Conservation (phyloP, 495 filamentous ascomycete species). For the Xylaria venustula region DNA sequence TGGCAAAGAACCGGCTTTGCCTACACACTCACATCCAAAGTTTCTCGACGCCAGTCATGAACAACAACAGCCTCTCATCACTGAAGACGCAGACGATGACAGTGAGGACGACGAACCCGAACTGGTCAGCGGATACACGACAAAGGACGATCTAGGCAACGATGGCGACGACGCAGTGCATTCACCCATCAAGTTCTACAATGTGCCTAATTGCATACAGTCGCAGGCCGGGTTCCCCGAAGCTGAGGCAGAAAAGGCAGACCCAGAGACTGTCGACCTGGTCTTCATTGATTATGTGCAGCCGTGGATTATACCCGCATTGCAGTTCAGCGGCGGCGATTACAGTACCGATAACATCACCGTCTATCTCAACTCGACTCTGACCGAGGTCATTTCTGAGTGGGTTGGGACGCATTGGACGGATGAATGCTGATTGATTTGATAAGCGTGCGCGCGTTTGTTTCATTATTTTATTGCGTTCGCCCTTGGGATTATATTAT, state of each 20-base stretch:
- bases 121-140: conserved; percentile 81
- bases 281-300: conserved; percentile 92
- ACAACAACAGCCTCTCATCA: conserved; percentile 1
- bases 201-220: conserved; percentile 80
- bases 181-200: conserved; percentile 67
- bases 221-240: conserved; percentile 56
- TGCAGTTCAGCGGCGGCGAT: conserved; percentile 63
- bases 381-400: conserved; percentile 70
- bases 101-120: conserved; percentile 29
- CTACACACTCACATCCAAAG: background rate
- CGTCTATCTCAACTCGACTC: conserved; percentile 63
- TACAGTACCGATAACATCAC: conserved; percentile 60
- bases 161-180: conserved; percentile 94
- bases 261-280: conserved; percentile 74
- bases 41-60: background rate
- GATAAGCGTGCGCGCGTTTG: background rate
- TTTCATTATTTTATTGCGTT: conserved; percentile 1
- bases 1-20: background rate
- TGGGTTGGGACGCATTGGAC: conserved; percentile 84
- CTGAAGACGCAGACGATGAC: background rate
- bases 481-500: background rate
- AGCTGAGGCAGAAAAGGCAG: conserved; percentile 16
- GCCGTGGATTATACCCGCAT: conserved; percentile 69
- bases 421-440: conserved; percentile 46
- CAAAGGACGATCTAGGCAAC: conserved; percentile 75